These are phyloP conservation scores for Aspergillus wentii DNA, from an alignment of 495 filamentous ascomycete genomes.

Conservation along the genomic window DNA sequence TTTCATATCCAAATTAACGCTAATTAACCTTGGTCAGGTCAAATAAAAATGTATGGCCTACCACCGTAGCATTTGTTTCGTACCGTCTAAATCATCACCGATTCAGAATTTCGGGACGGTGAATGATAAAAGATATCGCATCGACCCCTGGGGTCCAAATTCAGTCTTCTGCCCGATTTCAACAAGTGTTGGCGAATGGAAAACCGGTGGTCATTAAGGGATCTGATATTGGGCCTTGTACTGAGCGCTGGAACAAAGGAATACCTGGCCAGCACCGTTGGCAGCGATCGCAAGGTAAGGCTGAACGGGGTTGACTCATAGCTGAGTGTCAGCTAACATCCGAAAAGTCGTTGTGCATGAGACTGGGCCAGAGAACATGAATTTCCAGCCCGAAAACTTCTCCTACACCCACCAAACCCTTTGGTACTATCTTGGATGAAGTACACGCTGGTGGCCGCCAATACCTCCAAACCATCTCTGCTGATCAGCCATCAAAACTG, in stretches of 20 bases:
- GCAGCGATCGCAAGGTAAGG: constrained; percentile 56
- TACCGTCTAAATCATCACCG: constrained; percentile 2
- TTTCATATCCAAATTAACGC: no score
- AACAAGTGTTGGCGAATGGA: constrained; percentile 49
- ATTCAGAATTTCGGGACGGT: constrained; percentile 1
- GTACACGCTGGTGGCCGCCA: constrained; percentile 57
- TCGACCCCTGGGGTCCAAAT: constrained; percentile 48
- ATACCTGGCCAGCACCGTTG: constrained; percentile 62
- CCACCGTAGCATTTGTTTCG: neutral
- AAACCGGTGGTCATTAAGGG: constrained; percentile 62
- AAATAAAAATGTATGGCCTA: no score
- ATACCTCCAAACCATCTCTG: constrained; percentile 73
- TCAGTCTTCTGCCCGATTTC: constrained; percentile 50
- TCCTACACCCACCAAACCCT: constrained; percentile 62
- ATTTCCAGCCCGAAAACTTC: constrained; percentile 82
- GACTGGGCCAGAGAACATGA: constrained; percentile 60
- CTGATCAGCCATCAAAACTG: constrained; percentile 58
- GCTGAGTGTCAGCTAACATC: no score
- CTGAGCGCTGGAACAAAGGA: constrained; percentile 61
- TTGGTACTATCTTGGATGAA: constrained; percentile 63
- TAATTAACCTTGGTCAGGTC: no score
- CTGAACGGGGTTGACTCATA: constrained; percentile 20
- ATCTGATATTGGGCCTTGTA: constrained; percentile 63
- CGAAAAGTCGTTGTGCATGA: constrained; percentile 73
- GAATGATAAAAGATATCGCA: constrained; percentile 5